Conservation (phyloP, 208 protist species). For the Naegleria lovaniensis region DNA sequence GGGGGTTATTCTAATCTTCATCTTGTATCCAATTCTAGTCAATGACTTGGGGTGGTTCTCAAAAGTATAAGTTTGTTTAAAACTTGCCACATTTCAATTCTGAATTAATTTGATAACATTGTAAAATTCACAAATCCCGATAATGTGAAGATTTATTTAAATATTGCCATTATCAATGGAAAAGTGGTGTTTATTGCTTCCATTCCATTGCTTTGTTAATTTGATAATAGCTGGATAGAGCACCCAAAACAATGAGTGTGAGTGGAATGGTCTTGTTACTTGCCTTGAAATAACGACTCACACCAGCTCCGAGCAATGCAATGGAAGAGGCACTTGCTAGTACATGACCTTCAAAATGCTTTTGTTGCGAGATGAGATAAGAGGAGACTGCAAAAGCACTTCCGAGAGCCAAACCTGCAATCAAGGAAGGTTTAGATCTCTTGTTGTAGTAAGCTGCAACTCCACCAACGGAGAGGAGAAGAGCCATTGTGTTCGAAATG, state of each 20-base stretch:
- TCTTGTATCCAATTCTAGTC: background rate
- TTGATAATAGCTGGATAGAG: background rate
- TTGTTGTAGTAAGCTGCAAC: background rate
- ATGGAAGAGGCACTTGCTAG: background rate
- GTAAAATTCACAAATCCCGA: too few relatives aligned
- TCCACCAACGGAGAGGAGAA: background rate
- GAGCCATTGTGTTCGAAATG: background rate
- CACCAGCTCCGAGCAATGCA: background rate
- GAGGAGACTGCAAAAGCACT: background rate
- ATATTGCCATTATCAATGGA: too few relatives aligned
- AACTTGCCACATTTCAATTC: too few relatives aligned
- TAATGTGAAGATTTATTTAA: too few relatives aligned
- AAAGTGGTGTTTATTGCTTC: background rate
- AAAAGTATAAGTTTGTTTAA: too few relatives aligned
- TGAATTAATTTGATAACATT: too few relatives aligned
- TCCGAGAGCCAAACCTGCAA: background rate
- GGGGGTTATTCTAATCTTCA: background rate
- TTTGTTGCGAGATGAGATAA: background rate
- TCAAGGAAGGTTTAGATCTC: background rate
- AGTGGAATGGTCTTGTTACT: background rate
- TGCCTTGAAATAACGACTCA: background rate
- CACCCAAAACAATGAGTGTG: background rate
- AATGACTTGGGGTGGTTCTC: background rate
- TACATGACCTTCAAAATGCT: background rate
- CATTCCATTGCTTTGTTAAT: background rate